Conservation (phyloP, 345 rosid genomes). For the Eucalyptus victrix region DNA sequence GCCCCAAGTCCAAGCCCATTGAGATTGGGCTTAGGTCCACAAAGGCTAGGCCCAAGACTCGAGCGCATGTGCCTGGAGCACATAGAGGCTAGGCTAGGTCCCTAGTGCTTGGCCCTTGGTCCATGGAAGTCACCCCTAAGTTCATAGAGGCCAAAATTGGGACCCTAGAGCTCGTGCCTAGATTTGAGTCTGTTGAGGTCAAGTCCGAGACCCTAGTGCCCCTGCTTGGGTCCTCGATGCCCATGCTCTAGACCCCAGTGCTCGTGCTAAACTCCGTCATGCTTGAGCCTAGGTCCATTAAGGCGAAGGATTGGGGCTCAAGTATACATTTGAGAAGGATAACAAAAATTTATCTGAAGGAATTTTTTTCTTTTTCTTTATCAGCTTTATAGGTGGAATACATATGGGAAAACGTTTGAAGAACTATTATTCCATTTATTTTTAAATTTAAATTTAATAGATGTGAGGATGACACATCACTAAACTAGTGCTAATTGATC, state of each 20-base stretch:
- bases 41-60: background rate
- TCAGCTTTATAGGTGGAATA: background rate
- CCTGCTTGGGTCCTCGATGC: accelerated
- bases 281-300: background rate
- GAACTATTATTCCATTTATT: background rate
- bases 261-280: too few relatives aligned
- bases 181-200: background rate
- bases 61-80: accelerated
- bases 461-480: background rate
- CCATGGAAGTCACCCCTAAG: background rate
- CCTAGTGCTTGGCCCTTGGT: background rate
- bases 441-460: background rate
- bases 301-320: accelerated
- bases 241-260: background rate
- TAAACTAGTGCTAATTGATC: background rate
- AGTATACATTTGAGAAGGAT: background rate
- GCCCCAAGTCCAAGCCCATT: background rate
- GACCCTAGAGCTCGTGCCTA: background rate
- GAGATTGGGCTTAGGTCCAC: background rate
- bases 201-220: background rate
- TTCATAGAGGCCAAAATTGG: background rate
- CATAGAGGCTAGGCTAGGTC: background rate
- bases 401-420: background rate
- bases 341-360: background rate
- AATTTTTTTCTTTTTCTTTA: background rate